Base-by-base conservation (phyloP, 805 yeast species). In the Saturnispora diversa region DNA sequence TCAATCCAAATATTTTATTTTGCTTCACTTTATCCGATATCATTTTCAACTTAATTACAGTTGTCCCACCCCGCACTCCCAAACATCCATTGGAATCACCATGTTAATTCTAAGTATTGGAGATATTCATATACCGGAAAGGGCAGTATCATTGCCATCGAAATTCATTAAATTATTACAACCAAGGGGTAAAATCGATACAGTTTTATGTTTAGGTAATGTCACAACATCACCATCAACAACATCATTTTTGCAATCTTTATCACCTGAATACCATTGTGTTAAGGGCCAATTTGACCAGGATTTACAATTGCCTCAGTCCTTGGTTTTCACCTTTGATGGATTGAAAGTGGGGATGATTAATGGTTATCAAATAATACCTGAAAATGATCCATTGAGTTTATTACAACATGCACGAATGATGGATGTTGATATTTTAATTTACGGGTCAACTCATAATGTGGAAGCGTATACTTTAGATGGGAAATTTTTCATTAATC, bases 381-480 rank as follows among this genome's bases (percentile, higher is more conserved):
- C 98, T 1, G 76, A 77, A 44, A 77, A 77, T 34, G 97, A 92
- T 54, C 94, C 96, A 3, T 74, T 88, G 51, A 79, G 94, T 35
- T 66, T 92, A 40, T 67, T 85, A 45, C 74, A 84, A 1, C 71
- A 83, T 44, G 96, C 97, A 1, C 70, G 98, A 45, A 86, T 86
- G 62, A 70, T 88, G 69, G 94, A 88, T 56, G 97, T 84, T 29
- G 97, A 92, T 59, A 74, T 92, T 5, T 65, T 92, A 49, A 68
- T 92, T 11, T 86, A 92, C 83, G 97, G 97, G 11, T 95, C 95
- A 0, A 82, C 95, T 2, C 95, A 86, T 57, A 75, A 77, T 48
- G 94, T 86, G 4, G 97, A 90, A 55, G 96, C 97, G 0, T 90
- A 87, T 54, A 84, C 92, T 8, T 64, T 88, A 43, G 97, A 87